Base-by-base conservation (phyloP, 306 rosid genomes). In the Gillenia trifoliata region DNA sequence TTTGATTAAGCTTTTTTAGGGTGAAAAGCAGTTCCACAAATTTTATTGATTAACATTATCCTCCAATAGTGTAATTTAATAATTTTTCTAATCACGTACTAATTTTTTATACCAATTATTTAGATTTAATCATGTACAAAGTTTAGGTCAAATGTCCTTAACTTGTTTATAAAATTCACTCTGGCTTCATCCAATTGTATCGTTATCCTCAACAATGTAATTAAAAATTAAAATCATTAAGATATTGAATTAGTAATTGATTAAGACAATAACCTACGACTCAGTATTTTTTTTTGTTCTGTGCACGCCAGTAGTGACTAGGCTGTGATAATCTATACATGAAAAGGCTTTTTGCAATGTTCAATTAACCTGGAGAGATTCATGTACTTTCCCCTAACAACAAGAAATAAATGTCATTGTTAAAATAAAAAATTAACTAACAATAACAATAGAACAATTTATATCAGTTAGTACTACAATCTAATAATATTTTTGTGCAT, bases 71-170 rank as follows among this genome's bases (percentile, higher is more conserved):
- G 36, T 12, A 8, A 19, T 57, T 73, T 62, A 49, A 38, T 29
- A 7, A 28, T 20, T 41, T 54, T n/a, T 29, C 59, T 57, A 49
- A 22, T 10, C 26, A 47, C 25, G 11, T 45, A 17, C 38, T 4
- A 17, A 26, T 19, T 29, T 31, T 52, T 70, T 30, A 68, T 43
- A 8, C 59, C 31, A 38, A 50, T 59, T 23, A 40, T 76, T 47
- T 56, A 34, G 19, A 47, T 78, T 77, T 43, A 77, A 76, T 72
- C 69, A 47, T 64, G 61, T 55, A 47, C 36, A 73, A 77, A 62
- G 75, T 66, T 73, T 54, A 72, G 81, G 85, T 85, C 88, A 87
- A 79, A 50, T 70, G 33, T 40, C 10, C 8, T 64, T 56, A 16
- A 49, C 41, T 67, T 49, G 11, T 19, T 49, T 57, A 11, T 57